A percentile compares a stretch with the other conserved stretches of the same genome.
These are phyloP conservation scores for Anthoceros angustus DNA, from an alignment of 225 moss, liverwort and hornwort genomes.

Conservation along the genomic window DNA sequence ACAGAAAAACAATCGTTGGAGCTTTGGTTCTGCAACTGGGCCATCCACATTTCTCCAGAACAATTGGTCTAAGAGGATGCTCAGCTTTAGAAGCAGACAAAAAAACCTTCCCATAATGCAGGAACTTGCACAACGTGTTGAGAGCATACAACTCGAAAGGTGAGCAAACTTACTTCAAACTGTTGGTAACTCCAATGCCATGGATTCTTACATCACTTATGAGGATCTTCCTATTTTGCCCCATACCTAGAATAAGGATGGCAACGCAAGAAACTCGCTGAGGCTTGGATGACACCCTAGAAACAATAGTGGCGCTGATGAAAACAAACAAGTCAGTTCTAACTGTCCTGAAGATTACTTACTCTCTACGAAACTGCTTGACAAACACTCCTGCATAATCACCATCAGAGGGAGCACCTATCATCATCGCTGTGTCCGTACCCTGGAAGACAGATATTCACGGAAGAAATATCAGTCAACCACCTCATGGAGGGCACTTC, in stretches of 20 bases:
- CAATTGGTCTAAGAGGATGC: constrained; percentile 27
- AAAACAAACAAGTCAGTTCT: too few relatives aligned
- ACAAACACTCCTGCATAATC: too few relatives aligned
- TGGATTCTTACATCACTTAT: too few relatives aligned
- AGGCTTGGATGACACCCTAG: background rate
- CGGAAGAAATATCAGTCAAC: constrained; percentile 4
- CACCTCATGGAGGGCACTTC: too few relatives aligned
- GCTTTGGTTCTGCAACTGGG: constrained; percentile 35
- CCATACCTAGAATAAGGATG: too few relatives aligned
- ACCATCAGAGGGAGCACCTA: too few relatives aligned
- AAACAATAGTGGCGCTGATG: background rate
- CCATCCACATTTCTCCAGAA: constrained; percentile 39
- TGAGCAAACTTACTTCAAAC: constrained; percentile 26
- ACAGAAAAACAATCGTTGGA: constrained; percentile 65
- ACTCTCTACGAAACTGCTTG: too few relatives aligned
- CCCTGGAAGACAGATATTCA: constrained; percentile 18
- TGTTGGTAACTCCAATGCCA: constrained; percentile 69
- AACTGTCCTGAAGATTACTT: too few relatives aligned
- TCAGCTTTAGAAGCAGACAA: background rate
- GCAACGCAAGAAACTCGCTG: too few relatives aligned
- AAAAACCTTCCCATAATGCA: background rate
- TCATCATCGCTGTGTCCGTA: too few relatives aligned
- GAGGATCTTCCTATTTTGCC: too few relatives aligned
- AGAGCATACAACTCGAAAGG: background rate
- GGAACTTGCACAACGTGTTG: background rate